Base-by-base conservation (phyloP, 2,329 filamentous ascomycete species). In the Emmonsia crescens region DNA sequence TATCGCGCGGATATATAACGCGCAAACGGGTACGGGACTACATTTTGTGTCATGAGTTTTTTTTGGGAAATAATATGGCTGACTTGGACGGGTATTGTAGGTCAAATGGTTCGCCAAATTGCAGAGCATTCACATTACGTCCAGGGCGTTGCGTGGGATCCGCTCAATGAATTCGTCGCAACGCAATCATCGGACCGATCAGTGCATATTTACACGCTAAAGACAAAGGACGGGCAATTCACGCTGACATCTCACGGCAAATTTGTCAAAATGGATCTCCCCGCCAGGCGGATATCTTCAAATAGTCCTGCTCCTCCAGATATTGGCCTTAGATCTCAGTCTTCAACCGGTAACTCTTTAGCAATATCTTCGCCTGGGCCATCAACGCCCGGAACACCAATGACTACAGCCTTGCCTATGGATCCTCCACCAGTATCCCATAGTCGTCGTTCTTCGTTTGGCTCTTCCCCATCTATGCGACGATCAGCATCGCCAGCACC, bases 91-190 rank as follows among this genome's bases (percentile, higher is more conserved):
- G n/a, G 16, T n/a, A 21, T 33, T 56, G 38, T 46, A 85, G 82
- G 83, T 21, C 78, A 81, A 74, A 81, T 92, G 66, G 88, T 96
- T 62, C 88, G 93, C 63, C 93, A 96, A 74, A 96, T 97, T 66
- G 93, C 93, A 59, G 93, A 97, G 74, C 93, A 97, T 76, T 96
- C 91, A 70, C 94, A 99, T 75, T 99, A 96, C 74, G 94, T 99
- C 21, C 94, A 99, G 77, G 94, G 94, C 56, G 95, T 99, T 8
- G 89, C 94, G 4, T 99, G 94, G 95, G 95, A 99, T 77, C 95
- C 94, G 29, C 78, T 96, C 61, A 97, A 97, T 77, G 94, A 99
- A 77, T 99, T 92, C 74, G 92, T 99, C 63, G 94, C 94, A 44
- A 99, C 94, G 1, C 94, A 99, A 73, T 99, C 94, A 6, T 99